Conservation (phyloP, 2,329 filamentous ascomycete species). For the Cyclaneusma minus region DNA sequence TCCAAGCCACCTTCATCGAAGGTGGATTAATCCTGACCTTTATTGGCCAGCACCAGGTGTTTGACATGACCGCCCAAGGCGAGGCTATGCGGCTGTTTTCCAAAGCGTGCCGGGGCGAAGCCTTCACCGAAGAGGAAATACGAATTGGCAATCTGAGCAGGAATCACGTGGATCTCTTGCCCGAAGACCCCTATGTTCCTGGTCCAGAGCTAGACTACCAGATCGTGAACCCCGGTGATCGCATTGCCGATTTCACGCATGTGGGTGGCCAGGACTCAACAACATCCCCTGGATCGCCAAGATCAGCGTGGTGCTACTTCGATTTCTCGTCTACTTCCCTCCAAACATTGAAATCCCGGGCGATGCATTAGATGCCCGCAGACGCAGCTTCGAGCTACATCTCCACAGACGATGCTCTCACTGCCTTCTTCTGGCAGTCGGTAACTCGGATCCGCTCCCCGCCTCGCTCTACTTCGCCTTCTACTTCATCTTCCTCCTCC, state of each 20-base stretch:
- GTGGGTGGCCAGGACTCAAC: slow-evolving; percentile 4
- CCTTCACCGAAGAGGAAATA: slow-evolving; percentile 29
- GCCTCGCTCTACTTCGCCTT: no score
- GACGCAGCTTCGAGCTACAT: slow-evolving; percentile 21
- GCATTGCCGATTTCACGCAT: slow-evolving; percentile 3
- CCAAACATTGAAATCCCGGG: slow-evolving; percentile 26
- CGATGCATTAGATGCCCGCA: no score
- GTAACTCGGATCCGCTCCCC: slow-evolving; percentile 25
- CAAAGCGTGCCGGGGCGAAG: slow-evolving; percentile 29
- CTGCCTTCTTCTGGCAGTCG: slow-evolving; percentile 33
- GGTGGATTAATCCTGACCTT: slow-evolving; percentile 34
- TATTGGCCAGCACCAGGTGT: slow-evolving; percentile 28
- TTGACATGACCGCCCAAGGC: slow-evolving; percentile 35
- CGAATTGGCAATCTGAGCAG: slow-evolving; percentile 26
- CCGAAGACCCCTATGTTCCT: slow-evolving; percentile 22
- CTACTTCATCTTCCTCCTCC: no score
- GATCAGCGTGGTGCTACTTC: slow-evolving; percentile 29
- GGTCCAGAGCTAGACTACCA: slow-evolving; percentile 21
- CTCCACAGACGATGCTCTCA: slow-evolving; percentile 37
- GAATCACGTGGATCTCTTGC: no score
- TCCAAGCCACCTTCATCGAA: slow-evolving; percentile 31
- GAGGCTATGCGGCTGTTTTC: slow-evolving; percentile 29
- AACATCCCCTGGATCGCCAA: slow-evolving; percentile 5
- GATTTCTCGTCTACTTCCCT: slow-evolving; percentile 24
- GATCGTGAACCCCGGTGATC: slow-evolving; percentile 14